Evolutionary conservation across 208 protist species (phyloP).

Genomic region (Leishmania gerbilli): DNA sequence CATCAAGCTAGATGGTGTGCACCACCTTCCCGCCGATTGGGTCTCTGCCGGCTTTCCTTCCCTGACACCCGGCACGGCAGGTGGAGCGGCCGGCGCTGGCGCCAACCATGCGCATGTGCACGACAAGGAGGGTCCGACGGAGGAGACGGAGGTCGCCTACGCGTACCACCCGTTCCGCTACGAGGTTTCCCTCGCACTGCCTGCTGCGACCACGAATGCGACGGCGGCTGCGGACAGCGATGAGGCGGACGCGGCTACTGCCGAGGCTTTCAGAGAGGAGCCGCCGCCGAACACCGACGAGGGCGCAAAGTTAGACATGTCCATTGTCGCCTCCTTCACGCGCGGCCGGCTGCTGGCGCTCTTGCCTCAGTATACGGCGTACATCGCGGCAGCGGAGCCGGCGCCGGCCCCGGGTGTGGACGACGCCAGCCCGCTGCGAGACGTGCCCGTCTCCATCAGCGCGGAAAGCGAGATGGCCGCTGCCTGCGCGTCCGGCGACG

Average conservation of each 20-base stretch:
- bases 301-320: background rate
- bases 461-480: slow-evolving; percentile 4
- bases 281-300: slow-evolving; percentile 1
- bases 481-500: background rate
- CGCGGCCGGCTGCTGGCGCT: slow-evolving; percentile 61
- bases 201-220: background rate
- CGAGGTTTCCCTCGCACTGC: slow-evolving; percentile 36
- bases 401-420: slow-evolving; percentile 36
- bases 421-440: slow-evolving; percentile 55
- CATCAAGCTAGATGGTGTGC: slow-evolving; percentile 64
- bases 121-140: slow-evolving; percentile 2
- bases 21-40: slow-evolving; percentile 68
- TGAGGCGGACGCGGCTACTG: background rate
- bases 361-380: slow-evolving; percentile 54
- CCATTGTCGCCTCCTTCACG: slow-evolving; percentile 35
- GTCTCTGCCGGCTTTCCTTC: slow-evolving; percentile 26
- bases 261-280: background rate
- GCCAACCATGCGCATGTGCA: slow-evolving; percentile 6
- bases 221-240: background rate
- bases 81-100: background rate
- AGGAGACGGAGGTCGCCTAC: slow-evolving; percentile 37
- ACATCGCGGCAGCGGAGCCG: slow-evolving; percentile 54
- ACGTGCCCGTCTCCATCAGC: slow-evolving; percentile 52
- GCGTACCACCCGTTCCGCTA: slow-evolving; percentile 61
- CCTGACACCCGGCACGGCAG: slow-evolving; percentile 9